These are phyloP conservation scores for Monosporascus sp. DNA, from an alignment of 2,329 filamentous ascomycete species.

Conservation along the genomic window DNA sequence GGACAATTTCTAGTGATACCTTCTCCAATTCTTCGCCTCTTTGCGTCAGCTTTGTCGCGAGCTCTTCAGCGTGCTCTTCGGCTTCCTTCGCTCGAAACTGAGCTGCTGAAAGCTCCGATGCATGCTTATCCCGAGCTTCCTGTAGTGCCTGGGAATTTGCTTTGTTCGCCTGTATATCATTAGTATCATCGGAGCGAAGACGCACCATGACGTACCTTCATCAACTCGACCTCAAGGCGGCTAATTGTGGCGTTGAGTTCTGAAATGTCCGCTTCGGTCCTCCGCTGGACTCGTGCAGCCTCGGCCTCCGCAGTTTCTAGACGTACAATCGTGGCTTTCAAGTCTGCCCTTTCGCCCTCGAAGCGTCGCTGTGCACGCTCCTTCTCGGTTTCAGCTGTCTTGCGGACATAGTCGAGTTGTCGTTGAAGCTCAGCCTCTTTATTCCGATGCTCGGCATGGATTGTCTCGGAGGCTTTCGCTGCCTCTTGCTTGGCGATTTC, in stretches of 20 bases:
- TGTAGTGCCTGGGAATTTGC: constrained; percentile 54
- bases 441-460: constrained; percentile 25
- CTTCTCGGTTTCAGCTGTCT: constrained; percentile 29
- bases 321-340: constrained; percentile 41
- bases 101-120: constrained; percentile 22
- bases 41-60: constrained; percentile 45
- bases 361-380: constrained; percentile 24
- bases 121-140: constrained; percentile 46
- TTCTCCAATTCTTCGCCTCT: constrained; percentile 31
- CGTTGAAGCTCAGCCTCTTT: constrained; percentile 34
- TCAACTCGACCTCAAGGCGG: constrained; percentile 56
- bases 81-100: constrained; percentile 32
- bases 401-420: constrained; percentile 42
- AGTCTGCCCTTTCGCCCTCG: constrained; percentile 27
- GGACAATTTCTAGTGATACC: constrained; percentile 8
- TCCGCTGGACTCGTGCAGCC: constrained; percentile 22
- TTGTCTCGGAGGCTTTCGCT: constrained; percentile 16
- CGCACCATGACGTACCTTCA: constrained; percentile 42
- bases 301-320: constrained; percentile 45
- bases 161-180: constrained; percentile 48
- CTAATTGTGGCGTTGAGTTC: constrained; percentile 38
- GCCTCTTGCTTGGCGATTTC: constrained; percentile 20
- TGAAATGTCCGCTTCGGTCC: constrained; percentile 26
- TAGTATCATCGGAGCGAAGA: constrained; percentile 8
- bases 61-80: constrained; percentile 41